Evolutionary conservation across 139 green algal species (phyloP).

Genomic region (Trebouxia sp.): DNA sequence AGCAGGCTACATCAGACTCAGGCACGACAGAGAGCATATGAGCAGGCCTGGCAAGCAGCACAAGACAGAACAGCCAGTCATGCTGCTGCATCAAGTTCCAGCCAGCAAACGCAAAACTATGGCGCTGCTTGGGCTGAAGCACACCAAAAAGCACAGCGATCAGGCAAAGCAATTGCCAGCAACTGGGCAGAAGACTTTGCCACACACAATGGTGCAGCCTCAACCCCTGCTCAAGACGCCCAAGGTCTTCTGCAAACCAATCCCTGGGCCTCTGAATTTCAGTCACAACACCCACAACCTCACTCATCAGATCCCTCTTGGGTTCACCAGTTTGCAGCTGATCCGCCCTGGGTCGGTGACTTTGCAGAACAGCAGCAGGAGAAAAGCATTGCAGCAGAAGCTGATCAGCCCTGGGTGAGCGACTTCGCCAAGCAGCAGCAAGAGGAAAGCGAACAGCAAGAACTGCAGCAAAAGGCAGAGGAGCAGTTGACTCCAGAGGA

Average conservation of each 20-base stretch:
- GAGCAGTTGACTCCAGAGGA: conserved; percentile 19
- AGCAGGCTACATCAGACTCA: background rate
- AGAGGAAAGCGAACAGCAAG: background rate
- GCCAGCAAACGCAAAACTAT: too few species aligned
- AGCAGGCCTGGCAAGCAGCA: background rate
- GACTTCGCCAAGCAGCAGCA: background rate
- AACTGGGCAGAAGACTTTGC: conserved; percentile 27
- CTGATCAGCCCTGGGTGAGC: background rate
- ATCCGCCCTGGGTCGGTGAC: background rate
- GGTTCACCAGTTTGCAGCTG: background rate
- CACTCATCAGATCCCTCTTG: background rate
- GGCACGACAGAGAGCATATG: background rate
- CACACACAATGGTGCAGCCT: background rate
- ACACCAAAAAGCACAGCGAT: background rate
- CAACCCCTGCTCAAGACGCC: background rate
- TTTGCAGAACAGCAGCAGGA: too few species aligned
- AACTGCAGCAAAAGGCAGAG: background rate
- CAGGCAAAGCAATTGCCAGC: background rate
- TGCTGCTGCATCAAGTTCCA: background rate
- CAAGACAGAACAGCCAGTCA: background rate
- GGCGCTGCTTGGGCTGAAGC: background rate
- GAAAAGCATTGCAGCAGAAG: background rate
- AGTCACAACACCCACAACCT: background rate
- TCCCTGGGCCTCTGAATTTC: conserved; percentile 6
- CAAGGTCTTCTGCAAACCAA: background rate